Conservation (phyloP, 1,139 yeast genomes). For the Pichia sp. region DNA sequence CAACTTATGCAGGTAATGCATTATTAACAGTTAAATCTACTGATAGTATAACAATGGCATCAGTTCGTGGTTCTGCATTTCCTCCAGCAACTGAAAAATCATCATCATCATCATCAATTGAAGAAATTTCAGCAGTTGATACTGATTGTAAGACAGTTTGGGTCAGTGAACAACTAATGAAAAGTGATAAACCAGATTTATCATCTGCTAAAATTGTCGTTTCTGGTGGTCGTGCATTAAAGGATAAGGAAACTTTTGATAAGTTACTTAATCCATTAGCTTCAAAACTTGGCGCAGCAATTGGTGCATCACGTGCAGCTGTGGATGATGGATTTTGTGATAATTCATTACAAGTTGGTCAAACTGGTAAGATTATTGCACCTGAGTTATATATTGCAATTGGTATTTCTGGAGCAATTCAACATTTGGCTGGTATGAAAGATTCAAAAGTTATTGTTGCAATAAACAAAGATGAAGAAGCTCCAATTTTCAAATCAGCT, state of each 20-base stretch:
- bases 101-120: slow-evolving; percentile 37
- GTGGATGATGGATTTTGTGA: slow-evolving; percentile 95
- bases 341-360: slow-evolving; percentile 96
- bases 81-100: slow-evolving; percentile 45
- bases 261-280: slow-evolving; percentile 77
- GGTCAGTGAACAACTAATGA: slow-evolving; percentile 64
- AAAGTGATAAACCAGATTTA: slow-evolving; percentile 87
- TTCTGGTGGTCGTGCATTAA: slow-evolving; percentile 92
- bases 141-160: slow-evolving; percentile 43
- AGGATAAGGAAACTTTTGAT: slow-evolving; percentile 83
- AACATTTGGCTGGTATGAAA: slow-evolving; percentile 97
- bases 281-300: slow-evolving; percentile 77
- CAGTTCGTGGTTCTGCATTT: slow-evolving; percentile 84
- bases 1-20: slow-evolving; percentile 95
- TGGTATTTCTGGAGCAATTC: slow-evolving; percentile 96
- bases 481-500: slow-evolving; percentile 88
- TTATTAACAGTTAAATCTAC: slow-evolving; percentile 70
- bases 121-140: slow-evolving; percentile 39
- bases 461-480: slow-evolving; percentile 88
- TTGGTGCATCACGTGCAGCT: slow-evolving; percentile 98
- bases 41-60: slow-evolving; percentile 60
- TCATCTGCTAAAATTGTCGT: slow-evolving; percentile 77
- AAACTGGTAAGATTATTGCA: slow-evolving; percentile 96
- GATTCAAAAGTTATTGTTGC: slow-evolving; percentile 92
- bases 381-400: slow-evolving; percentile 91